Evolutionary conservation across 1,284 basidiomycete species (phyloP), one percentile per base, ranked within the genome.

Genomic region (Malassezia sp.): DNA sequence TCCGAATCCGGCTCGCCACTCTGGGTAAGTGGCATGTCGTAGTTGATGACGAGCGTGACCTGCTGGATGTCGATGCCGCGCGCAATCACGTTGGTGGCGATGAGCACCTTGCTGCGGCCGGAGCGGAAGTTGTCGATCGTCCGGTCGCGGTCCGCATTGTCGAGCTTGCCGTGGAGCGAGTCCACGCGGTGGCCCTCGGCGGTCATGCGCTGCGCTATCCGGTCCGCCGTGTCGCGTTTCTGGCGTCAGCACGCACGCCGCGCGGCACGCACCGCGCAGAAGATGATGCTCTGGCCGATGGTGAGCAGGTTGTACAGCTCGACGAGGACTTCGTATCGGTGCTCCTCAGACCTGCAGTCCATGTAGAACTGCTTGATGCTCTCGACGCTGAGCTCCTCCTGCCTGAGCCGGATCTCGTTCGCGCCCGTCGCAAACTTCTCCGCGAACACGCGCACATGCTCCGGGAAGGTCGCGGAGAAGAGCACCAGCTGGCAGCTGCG

Each of bases 321-420:
- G 21, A 93, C 86, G 31, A 99, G 76, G 39, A 95, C 86, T 51
- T 96, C 88, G 71, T 90, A 97, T 79, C 96, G 96, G 67, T 88
- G 82, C 35, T 87, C 79, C 69, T 87, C 87, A 63, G 83, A 76
- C 33, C 62, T 61, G 60, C 73, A 74, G 70, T 90, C 89, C 82
- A 99, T 87, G 74, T 91, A 97, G 71, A 97, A 93, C 70, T 99
- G 93, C 63, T 84, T 82, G 73, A 99, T 97, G 33, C 84, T 85
- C 52, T 90, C 86, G 5, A 97, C 85, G 21, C 83, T 85, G 35
- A 99, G 76, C 68, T 97, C 93, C 67, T 91, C 89, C 71, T 84
- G 84, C 73, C 88, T 82, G 37, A 99, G 77, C 72, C 88, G 85
- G 63, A 99, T 96, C 75, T 91, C 86, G 77, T 97, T 97, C 49